Evolutionary conservation across 106 monocot genomes (phyloP).

Genomic region (Gastrodia elata): DNA sequence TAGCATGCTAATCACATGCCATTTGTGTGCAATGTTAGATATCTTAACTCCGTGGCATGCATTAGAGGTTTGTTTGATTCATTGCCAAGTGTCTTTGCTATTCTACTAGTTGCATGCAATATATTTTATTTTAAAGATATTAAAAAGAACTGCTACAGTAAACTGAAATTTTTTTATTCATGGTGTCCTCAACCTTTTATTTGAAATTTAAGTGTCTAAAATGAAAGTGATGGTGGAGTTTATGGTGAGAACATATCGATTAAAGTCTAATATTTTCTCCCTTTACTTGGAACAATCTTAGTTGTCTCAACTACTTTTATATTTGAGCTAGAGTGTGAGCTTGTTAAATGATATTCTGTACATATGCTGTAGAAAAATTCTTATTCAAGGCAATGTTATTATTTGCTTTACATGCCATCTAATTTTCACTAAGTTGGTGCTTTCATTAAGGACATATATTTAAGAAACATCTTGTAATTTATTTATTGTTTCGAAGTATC

Average conservation of each 20-base stretch:
- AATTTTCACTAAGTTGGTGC: no score
- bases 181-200: not conserved
- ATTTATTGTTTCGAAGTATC: no score
- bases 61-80: not conserved
- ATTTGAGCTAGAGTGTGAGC: no score
- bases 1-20: not conserved
- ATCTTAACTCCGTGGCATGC: not conserved
- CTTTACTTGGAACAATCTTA: no score
- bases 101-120: not conserved
- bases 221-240: not conserved
- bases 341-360: no score
- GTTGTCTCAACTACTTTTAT: no score
- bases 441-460: no score
- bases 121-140: not conserved
- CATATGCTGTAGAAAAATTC: no score
- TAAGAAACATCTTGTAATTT: no score
- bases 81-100: not conserved
- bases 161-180: not conserved
- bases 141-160: not conserved
- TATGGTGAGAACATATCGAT: not conserved
- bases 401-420: no score
- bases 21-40: not conserved
- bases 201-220: not conserved
- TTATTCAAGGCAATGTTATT: no score
- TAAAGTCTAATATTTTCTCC: no score